Conservation (phyloP, 208 protist species). For the Acanthamoeba castellanii region DNA sequence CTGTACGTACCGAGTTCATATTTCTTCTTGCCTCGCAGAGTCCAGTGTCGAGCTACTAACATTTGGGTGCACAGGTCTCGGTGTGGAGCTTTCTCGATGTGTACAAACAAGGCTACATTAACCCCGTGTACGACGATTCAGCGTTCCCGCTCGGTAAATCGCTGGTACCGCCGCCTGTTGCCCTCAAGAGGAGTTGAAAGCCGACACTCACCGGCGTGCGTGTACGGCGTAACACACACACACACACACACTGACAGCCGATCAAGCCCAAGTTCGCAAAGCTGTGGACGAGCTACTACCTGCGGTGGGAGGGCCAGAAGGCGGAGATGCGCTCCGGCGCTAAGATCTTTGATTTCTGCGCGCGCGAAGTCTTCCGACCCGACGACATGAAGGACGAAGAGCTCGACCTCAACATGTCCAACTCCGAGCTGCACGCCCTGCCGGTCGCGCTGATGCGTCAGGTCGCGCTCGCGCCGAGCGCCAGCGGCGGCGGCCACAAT, state of each 20-base stretch:
- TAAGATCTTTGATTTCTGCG: constrained; percentile 3
- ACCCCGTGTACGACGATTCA: neutral
- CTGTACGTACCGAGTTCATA: neutral
- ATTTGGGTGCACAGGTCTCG: neutral
- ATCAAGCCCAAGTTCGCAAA: constrained; percentile 1
- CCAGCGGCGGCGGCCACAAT: neutral
- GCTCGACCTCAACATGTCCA: constrained; percentile 28
- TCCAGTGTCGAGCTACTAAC: neutral
- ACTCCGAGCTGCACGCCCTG: neutral
- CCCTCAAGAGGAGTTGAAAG: neutral
- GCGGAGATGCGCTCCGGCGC: neutral
- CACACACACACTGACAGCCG: neutral
- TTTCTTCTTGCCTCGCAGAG: neutral
- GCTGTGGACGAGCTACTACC: constrained; percentile 48
- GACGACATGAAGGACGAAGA: constrained; percentile 17
- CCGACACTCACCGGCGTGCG: too few species aligned
- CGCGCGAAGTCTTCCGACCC: neutral
- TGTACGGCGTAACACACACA: too few species aligned
- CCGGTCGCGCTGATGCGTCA: neutral
- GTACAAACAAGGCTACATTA: neutral
- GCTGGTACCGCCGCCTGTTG: neutral
- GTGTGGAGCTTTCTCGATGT: constrained; percentile 37
- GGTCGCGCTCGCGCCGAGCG: neutral
- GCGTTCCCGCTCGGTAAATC: constrained; percentile 4
- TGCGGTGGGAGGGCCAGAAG: constrained; percentile 51